Percentiles rank a stretch among this genome's conserved stretches.
phyloP scores from a whole-genome alignment of 768 basidiomycete species.

The Tulasnella sp. region DNA sequence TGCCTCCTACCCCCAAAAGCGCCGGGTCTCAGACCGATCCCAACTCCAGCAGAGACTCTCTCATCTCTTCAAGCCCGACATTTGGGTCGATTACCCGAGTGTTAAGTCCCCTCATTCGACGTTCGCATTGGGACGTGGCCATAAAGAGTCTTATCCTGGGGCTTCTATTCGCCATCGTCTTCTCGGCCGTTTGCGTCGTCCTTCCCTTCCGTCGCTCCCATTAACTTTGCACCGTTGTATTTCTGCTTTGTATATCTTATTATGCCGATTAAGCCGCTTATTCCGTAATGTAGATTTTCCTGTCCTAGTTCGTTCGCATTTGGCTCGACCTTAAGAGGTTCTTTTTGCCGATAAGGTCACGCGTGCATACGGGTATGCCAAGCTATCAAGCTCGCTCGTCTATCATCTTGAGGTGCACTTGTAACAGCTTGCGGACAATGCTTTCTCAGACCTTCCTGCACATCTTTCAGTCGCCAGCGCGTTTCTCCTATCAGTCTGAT shows the following conservation, averaged over 20 bases:
- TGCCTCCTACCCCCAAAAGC: slow-evolving; percentile 21
- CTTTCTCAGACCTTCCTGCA: background rate
- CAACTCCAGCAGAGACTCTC: background rate
- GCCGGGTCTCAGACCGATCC: background rate
- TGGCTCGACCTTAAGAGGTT: background rate
- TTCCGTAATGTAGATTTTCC: background rate
- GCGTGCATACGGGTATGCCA: background rate
- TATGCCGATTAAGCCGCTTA: background rate
- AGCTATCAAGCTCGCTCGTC: background rate
- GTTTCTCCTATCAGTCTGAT: background rate
- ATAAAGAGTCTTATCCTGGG: slow-evolving; percentile 57
- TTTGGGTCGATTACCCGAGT: slow-evolving; percentile 74
- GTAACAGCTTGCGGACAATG: background rate
- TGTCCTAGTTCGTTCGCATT: background rate
- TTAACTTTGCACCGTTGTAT: background rate
- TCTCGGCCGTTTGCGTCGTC: slow-evolving; percentile 45
- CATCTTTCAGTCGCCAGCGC: background rate
- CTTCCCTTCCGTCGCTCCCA: slow-evolving; percentile 39
- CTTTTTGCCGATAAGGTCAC: background rate
- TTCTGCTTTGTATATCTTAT: background rate
- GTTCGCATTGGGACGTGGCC: slow-evolving; percentile 85
- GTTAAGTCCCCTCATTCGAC: slow-evolving; percentile 67
- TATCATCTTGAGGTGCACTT: background rate
- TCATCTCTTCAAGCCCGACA: slow-evolving; percentile 10
- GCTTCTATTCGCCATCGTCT: slow-evolving; percentile 45